Base-by-base conservation (phyloP, 176 grass and related monocot genomes). In the Neostapfia colusana region DNA sequence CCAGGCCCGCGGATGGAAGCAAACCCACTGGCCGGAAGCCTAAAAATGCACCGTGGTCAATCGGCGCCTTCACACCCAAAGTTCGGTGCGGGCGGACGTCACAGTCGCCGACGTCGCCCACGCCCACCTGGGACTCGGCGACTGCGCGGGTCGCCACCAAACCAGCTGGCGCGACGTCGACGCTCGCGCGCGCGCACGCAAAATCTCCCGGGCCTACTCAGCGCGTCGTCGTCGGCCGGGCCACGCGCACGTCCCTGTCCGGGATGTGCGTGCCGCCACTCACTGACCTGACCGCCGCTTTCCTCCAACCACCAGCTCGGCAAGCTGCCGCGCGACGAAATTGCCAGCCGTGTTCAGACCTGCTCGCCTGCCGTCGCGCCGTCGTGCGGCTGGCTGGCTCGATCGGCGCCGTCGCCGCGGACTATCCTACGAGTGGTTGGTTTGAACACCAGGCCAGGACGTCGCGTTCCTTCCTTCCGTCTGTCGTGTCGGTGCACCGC, bases 41-140 rank as follows among this genome's bases (percentile, higher is more conserved):
- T n/a, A 2, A 9, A 72, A 57, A 56, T 10, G 54, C 24, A 18
- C 36, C n/a, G 21, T 18, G 84, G 73, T 77, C 72, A 86, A 69
- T 34, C 5, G 34, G 7, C 18, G 63, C 63, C 66, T 86, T 86
- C 77, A 69, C 84, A 80, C 84, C 44, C 5, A 28, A 31, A 31
- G 31, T 3, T 31, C 31, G 31, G 31, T 31, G 31, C 43, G 4
- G 34, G 34, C 71, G 53, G 42, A 17, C 61, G 18, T 56, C 77
- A 24, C 24, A 41, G 54, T 13, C 28, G 40, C 11, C 66, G 36
- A 40, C 8, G 54, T 12, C 69, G 35, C 31, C 31, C 31, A 2
- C 31, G 31, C 31, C 31, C 31, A 31, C 31, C 31, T 1, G 31
- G 31, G 31, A 31, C 31, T 31, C 31, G 31, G 2, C 31, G n/a